Base-by-base conservation (phyloP, 208 protist species). In the Sergeia podlipaevii region DNA sequence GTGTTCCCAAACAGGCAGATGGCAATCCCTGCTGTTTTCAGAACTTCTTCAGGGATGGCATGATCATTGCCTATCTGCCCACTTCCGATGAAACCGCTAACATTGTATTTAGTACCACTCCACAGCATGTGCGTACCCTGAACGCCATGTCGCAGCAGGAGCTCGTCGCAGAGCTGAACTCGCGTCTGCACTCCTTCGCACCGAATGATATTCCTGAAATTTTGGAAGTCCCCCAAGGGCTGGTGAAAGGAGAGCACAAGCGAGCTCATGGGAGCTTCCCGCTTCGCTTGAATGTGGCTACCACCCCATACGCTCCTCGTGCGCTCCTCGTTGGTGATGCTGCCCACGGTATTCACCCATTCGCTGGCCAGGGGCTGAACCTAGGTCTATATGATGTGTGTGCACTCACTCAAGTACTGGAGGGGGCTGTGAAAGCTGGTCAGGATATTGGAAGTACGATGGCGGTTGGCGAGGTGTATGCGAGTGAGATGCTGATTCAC, bases 291-390 rank as follows among this genome's bases (percentile, higher is more conserved):
- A 85, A 83, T 47, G 48, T 95, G 23, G 77, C 67, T 10, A 75
- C 82, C 5, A 63, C 48, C 4, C 81, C 84, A 2, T 91, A 81
- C 53, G 53, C 76, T 3, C 64, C 78, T 3, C 65, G 84, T 24
- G 77, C 80, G 2, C 50, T 96, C 20, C 70, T 91, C 21, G 62
- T 91, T 0, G 85, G 88, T 13, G 91, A 97, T 59, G 89, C 93
- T 4, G 93, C 93, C 0, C 91, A 96, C 74, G 65, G 80, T 11
- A 90, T 97, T 53, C 91, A 97, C 69, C 93, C 91, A 13, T 88
- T 97, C 26, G 90, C 91, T 3, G 93, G 93, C 0, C 93, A 97
- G 58, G 93, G 91, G 0, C 73, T 96, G 36, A 97, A 97, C 70
- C 72, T 95, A 32, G 93, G 91, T 26, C 67, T 97, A 37, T 89